Conservation (phyloP, 2,329 filamentous ascomycete genomes). For the Amphichorda felina region DNA sequence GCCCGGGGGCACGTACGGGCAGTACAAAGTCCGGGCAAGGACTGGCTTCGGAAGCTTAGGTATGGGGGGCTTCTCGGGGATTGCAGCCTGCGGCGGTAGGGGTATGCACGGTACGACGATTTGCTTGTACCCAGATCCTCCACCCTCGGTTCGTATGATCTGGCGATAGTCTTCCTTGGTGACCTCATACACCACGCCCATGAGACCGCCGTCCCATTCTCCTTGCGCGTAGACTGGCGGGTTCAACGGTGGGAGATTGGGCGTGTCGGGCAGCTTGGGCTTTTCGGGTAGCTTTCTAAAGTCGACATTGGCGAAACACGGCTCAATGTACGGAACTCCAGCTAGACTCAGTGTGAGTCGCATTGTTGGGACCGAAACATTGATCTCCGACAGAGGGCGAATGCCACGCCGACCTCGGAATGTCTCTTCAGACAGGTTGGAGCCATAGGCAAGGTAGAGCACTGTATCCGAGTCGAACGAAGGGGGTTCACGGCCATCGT, state of each 20-base stretch:
- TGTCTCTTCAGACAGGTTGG: conserved; percentile 70
- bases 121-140: conserved; percentile 74
- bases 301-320: conserved; percentile 80
- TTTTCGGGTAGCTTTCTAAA: conserved; percentile 30
- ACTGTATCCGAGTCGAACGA: conserved; percentile 31
- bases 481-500: background rate
- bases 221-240: conserved; percentile 4
- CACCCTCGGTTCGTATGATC: conserved; percentile 86
- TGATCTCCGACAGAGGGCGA: conserved; percentile 66
- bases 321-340: conserved; percentile 76
- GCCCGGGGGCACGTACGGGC: conserved; percentile 37
- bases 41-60: conserved; percentile 49
- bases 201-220: conserved; percentile 66
- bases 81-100: conserved; percentile 40
- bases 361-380: conserved; percentile 70
- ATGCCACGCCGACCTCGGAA: conserved; percentile 72
- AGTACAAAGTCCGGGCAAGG: conserved; percentile 75
- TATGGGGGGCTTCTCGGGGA: conserved; percentile 51
- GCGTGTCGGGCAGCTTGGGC: conserved; percentile 7
- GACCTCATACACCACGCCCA: conserved; percentile 94
- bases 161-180: conserved; percentile 69
- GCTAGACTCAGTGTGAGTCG: conserved; percentile 75
- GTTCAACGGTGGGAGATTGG: conserved; percentile 14
- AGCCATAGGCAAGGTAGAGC: conserved; percentile 82
- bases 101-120: conserved; percentile 68